These are phyloP conservation scores for Scutellaria baicalensis DNA, from an alignment of 257 asterid genomes.

Conservation along the genomic window DNA sequence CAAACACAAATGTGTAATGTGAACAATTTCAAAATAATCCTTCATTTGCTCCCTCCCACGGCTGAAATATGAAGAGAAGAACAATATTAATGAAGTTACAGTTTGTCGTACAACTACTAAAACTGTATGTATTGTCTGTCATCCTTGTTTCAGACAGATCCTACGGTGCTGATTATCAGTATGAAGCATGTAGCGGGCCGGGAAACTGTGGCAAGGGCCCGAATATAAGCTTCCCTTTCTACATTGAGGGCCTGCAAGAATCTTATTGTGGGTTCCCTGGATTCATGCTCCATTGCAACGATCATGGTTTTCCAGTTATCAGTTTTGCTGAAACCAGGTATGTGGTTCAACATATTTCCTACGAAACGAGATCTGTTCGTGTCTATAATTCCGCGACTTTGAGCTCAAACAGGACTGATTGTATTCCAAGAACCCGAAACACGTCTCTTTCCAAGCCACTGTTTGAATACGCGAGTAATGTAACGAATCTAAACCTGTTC, in stretches of 20 bases:
- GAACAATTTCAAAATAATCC: neutral
- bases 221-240: constrained; percentile 51
- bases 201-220: constrained; percentile 32
- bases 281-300: constrained; percentile 31
- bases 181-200: constrained; percentile 33
- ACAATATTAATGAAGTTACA: too few species aligned
- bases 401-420: neutral
- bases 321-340: constrained; percentile 15
- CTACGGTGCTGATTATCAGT: constrained; percentile 23
- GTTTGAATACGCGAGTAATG: neutral
- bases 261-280: constrained; percentile 45
- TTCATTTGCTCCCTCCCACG: neutral
- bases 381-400: constrained; percentile 20
- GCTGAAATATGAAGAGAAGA: neutral
- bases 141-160: constrained; percentile 19
- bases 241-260: constrained; percentile 22
- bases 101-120: neutral
- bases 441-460: neutral
- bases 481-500: constrained; percentile 29
- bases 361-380: constrained; percentile 13
- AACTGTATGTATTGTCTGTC: constrained; percentile 16
- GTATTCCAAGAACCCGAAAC: constrained; percentile 31
- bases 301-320: constrained; percentile 27
- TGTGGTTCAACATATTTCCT: constrained; percentile 27
- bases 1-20: too few species aligned